phyloP scores from a whole-genome alignment of 768 basidiomycete species.

The Rhodotorula diobovata region DNA sequence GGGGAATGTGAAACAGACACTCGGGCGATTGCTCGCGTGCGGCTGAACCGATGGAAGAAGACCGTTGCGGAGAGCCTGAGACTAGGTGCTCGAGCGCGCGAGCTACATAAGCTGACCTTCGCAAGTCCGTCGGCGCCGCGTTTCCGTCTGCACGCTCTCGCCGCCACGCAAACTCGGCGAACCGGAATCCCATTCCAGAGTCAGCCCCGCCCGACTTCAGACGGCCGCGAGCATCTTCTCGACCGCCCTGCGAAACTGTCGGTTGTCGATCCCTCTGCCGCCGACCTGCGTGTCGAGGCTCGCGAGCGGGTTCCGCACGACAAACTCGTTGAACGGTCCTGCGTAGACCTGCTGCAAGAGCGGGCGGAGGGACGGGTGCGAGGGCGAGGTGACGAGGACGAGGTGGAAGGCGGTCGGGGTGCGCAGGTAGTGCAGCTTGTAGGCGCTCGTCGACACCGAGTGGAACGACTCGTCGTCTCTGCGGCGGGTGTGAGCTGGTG shows the following conservation, averaged over 20 bases:
- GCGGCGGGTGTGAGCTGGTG: background rate
- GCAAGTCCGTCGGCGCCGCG: too few relatives aligned
- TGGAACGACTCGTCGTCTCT: constrained; percentile 86
- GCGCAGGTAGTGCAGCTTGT: constrained; percentile 90
- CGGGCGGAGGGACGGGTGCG: constrained; percentile 55
- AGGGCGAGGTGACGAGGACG: constrained; percentile 71
- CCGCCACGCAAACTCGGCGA: too few relatives aligned
- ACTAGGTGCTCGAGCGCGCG: too few relatives aligned
- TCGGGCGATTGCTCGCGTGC: too few relatives aligned
- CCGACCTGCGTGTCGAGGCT: constrained; percentile 64
- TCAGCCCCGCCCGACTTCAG: too few relatives aligned
- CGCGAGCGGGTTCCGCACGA: constrained; percentile 82
- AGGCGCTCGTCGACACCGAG: constrained; percentile 81
- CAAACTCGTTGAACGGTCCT: constrained; percentile 90
- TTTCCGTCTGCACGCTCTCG: too few relatives aligned
- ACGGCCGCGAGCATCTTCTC: constrained; percentile 59
- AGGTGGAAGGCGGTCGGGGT: constrained; percentile 91
- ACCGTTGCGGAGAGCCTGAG: too few relatives aligned
- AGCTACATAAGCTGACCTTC: too few relatives aligned
- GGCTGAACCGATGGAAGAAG: too few relatives aligned
- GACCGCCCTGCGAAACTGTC: constrained; percentile 74
- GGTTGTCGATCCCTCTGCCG: constrained; percentile 84
- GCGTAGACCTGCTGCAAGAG: constrained; percentile 81
- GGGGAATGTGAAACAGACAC: too few relatives aligned
- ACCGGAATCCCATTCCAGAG: too few relatives aligned